Percentiles rank a stretch among this genome's conserved stretches.
These are phyloP conservation scores for Pseudotsuga menziesii DNA, from an alignment of 75 land plant species.

Conservation along the genomic window DNA sequence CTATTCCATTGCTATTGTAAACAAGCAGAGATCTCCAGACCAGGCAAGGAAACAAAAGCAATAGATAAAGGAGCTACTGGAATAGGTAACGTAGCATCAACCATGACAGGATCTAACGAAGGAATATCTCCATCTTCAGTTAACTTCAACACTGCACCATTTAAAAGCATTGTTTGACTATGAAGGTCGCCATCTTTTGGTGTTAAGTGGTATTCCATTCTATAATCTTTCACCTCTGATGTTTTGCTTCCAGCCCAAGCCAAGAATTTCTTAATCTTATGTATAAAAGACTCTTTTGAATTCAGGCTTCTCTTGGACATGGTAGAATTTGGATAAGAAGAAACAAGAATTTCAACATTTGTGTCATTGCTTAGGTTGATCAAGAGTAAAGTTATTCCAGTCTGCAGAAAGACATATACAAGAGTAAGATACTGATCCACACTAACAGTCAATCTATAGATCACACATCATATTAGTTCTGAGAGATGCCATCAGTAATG, in stretches of 20 bases:
- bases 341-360: slow-evolving; percentile 25
- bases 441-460: background rate
- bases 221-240: background rate
- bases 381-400: slow-evolving; percentile 60
- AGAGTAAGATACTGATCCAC: slow-evolving; percentile 1
- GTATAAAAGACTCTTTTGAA: slow-evolving; percentile 1
- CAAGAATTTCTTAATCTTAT: slow-evolving; percentile 26
- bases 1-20: too few relatives aligned
- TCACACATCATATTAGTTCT: background rate
- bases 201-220: slow-evolving; percentile 44
- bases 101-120: slow-evolving; percentile 21
- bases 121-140: slow-evolving; percentile 37
- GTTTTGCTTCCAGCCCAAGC: slow-evolving; percentile 25
- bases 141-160: slow-evolving; percentile 37
- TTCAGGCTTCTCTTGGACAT: background rate
- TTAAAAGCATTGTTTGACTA: slow-evolving; percentile 54
- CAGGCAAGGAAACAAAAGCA: slow-evolving; percentile 52
- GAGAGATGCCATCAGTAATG: background rate
- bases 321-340: slow-evolving; percentile 9
- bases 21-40: slow-evolving; percentile 36
- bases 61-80: slow-evolving; percentile 48
- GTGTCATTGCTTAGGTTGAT: slow-evolving; percentile 57
- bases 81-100: slow-evolving; percentile 26
- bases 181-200: slow-evolving; percentile 38
- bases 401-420: slow-evolving; percentile 29